Percentiles rank a stretch among this genome's conserved stretches.
phyloP scores from a whole-genome alignment of 306 rosid genomes.

The Cicer arietinum region DNA sequence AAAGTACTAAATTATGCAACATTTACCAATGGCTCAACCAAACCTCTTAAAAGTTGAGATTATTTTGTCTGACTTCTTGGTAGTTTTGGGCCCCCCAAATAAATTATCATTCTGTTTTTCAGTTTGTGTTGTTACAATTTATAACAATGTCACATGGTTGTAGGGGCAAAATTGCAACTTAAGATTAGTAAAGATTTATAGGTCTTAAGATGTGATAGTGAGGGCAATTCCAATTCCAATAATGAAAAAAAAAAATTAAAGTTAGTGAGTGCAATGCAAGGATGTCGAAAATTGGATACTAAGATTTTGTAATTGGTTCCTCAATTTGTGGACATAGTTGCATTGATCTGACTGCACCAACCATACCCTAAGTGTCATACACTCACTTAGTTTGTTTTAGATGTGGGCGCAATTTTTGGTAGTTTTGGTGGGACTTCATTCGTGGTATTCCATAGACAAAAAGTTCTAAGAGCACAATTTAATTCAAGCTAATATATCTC shows the following conservation, averaged over 20 bases:
- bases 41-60: slow-evolving; percentile 46
- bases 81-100: slow-evolving; percentile 52
- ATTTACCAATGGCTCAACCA: slow-evolving; percentile 38
- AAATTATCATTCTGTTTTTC: slow-evolving; percentile 49
- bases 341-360: slow-evolving; percentile 19
- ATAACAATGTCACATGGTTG: slow-evolving; percentile 55
- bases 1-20: slow-evolving; percentile 58
- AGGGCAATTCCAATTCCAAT: slow-evolving; percentile 44
- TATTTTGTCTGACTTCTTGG: slow-evolving; percentile 56
- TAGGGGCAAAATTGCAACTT: slow-evolving; percentile 42
- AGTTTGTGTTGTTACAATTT: slow-evolving; percentile 55
- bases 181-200: slow-evolving; percentile 37
- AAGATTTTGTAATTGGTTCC: slow-evolving; percentile 30
- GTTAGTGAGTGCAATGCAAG: slow-evolving; percentile 49
- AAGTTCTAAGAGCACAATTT: neutral
- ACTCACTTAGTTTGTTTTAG: slow-evolving; percentile 15
- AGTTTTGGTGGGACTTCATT: slow-evolving; percentile 5
- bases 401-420: slow-evolving; percentile 23
- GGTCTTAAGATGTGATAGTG: slow-evolving; percentile 22
- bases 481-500: neutral
- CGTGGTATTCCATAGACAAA: neutral
- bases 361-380: slow-evolving; percentile 27
- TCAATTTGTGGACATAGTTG: slow-evolving; percentile 44
- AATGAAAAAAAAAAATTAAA: slow-evolving; percentile 28
- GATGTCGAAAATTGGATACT: slow-evolving; percentile 17